These are phyloP conservation scores for Fraxinus quadrangulata DNA, from an alignment of 257 asterid species.

Conservation along the genomic window DNA sequence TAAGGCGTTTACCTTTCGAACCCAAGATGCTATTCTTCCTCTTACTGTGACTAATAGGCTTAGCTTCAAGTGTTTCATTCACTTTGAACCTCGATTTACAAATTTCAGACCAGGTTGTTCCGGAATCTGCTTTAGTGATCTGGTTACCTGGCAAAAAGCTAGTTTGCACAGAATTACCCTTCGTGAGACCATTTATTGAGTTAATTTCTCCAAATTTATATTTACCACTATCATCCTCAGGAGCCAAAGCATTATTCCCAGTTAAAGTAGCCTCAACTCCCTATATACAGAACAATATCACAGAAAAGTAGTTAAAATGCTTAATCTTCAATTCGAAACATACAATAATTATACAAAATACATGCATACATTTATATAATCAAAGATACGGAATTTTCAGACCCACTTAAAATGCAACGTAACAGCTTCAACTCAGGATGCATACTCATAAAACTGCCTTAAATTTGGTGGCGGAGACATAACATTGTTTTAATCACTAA, in stretches of 20 bases:
- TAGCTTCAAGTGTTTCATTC: constrained; percentile 49
- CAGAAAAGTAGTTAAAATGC: constrained; percentile 4
- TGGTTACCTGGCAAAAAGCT: constrained; percentile 29
- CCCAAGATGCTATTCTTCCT: constrained; percentile 61
- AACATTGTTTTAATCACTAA: background rate
- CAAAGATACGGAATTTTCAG: background rate
- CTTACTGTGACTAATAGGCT: constrained; percentile 43
- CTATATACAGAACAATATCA: constrained; percentile 38
- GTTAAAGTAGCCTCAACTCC: constrained; percentile 54
- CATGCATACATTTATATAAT: background rate
- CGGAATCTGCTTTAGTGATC: constrained; percentile 37
- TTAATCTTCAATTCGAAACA: constrained; percentile 8
- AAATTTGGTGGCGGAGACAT: background rate
- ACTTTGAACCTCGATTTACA: constrained; percentile 36
- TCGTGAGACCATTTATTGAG: constrained; percentile 33
- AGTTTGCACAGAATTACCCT: constrained; percentile 40
- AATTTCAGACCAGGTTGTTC: constrained; percentile 36
- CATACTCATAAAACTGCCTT: background rate
- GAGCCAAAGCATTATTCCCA: constrained; percentile 38
- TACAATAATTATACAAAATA: background rate
- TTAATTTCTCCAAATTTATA: constrained; percentile 40
- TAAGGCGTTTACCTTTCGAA: constrained; percentile 62
- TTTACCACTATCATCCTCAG: constrained; percentile 44
- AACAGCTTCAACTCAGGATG: background rate
- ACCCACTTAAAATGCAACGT: background rate